phyloP scores from a whole-genome alignment of 1,284 basidiomycete genomes.

The Papiliotrema laurentii region DNA sequence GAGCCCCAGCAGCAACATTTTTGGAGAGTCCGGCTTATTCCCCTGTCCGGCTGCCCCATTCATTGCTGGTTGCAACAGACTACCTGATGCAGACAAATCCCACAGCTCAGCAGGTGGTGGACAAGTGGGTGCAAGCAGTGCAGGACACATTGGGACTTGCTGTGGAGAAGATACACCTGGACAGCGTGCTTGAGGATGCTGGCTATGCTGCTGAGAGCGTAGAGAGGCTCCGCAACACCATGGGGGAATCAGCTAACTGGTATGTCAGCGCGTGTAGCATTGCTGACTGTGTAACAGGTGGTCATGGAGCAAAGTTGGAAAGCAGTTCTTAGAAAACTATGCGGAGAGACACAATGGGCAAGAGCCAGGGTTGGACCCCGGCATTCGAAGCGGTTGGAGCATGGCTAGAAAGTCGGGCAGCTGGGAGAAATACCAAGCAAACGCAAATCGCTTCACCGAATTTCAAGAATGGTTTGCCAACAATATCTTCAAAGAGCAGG shows the following conservation, averaged over 20 bases:
- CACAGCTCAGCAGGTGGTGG: constrained; percentile 30
- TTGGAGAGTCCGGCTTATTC: too few species aligned
- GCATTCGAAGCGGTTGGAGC: constrained; percentile 45
- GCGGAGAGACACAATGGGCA: constrained; percentile 43
- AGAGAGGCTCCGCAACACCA: neutral
- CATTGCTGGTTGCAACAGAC: constrained; percentile 35
- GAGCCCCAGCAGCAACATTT: too few species aligned
- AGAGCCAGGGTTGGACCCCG: constrained; percentile 48
- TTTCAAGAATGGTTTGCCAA: constrained; percentile 46
- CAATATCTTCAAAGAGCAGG: constrained; percentile 34
- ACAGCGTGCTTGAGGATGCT: constrained; percentile 3
- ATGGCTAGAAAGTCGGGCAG: constrained; percentile 30
- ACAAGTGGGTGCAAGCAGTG: constrained; percentile 45
- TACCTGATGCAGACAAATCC: constrained; percentile 24
- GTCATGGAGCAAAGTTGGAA: constrained; percentile 46
- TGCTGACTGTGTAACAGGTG: constrained; percentile 17
- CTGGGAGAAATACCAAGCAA: constrained; percentile 6
- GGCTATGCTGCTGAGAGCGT: neutral
- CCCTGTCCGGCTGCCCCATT: constrained; percentile 31
- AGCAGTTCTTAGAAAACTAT: constrained; percentile 48
- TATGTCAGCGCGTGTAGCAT: too few species aligned
- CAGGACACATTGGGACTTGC: constrained; percentile 39
- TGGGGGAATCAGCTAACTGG: neutral
- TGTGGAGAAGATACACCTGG: constrained; percentile 9
- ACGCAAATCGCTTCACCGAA: constrained; percentile 2